Evolutionary conservation across 495 filamentous ascomycete species (phyloP).

Genomic region (Aspergillus homomorphus): DNA sequence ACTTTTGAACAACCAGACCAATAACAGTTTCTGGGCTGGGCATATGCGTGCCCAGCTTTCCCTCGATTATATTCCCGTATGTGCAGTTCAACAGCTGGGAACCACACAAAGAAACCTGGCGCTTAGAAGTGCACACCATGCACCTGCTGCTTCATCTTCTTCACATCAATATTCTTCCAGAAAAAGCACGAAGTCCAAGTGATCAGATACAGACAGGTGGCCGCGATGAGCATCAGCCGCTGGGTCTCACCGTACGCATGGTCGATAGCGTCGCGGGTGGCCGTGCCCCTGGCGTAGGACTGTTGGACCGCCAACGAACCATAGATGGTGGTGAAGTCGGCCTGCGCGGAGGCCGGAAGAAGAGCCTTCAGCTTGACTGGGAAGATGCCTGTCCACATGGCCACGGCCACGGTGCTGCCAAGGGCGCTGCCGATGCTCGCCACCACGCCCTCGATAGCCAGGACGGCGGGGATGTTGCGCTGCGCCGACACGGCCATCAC

Average conservation of each 20-base stretch:
- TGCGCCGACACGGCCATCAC: slow-evolving; percentile 66
- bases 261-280: slow-evolving; percentile 55
- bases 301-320: slow-evolving; percentile 42
- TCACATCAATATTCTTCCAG: slow-evolving; percentile 58
- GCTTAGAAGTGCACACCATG: too few relatives aligned
- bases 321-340: slow-evolving; percentile 48
- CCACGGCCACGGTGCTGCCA: slow-evolving; percentile 60
- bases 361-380: slow-evolving; percentile 50
- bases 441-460: slow-evolving; percentile 56
- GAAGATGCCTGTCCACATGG: slow-evolving; percentile 55
- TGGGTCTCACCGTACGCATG: slow-evolving; percentile 55
- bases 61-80: too few relatives aligned
- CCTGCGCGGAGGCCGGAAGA: slow-evolving; percentile 47
- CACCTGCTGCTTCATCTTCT: slow-evolving; percentile 26
- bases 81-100: too few relatives aligned
- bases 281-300: slow-evolving; percentile 47
- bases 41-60: too few relatives aligned
- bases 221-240: slow-evolving; percentile 54
- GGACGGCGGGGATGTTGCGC: slow-evolving; percentile 44
- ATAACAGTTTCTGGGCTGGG: too few relatives aligned
- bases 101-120: too few relatives aligned
- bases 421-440: slow-evolving; percentile 55
- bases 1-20: too few relatives aligned
- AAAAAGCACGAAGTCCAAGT: slow-evolving; percentile 42
- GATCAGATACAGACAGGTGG: slow-evolving; percentile 43